Evolutionary conservation across 177 flowering plant genomes (phyloP), one percentile per base, ranked within the genome.

Genomic region (Telopea speciosissima): DNA sequence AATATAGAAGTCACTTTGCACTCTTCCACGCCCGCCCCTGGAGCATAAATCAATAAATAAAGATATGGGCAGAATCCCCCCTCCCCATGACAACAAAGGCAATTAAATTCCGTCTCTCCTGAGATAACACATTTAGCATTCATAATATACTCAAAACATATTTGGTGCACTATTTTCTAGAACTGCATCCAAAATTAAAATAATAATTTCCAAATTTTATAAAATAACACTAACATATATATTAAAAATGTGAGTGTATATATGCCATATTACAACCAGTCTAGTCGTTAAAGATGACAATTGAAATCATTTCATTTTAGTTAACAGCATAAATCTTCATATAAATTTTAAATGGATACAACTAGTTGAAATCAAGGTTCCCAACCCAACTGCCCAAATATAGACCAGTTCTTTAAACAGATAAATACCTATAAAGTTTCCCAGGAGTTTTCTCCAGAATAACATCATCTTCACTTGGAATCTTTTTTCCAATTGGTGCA

Each of bases 401-500:
- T n/a, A n/a, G n/a, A n/a, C n/a, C n/a, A n/a, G n/a, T n/a, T n/a
- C 40, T 33, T 5, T 7, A 33, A 12, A 45, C 54, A 1, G 54
- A 45, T 45, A 45, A 26, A 44, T 87, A 95, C 99, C 97, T 83
- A 75, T 83, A 90, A 23, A 96, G 91, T 74, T 81, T 85, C 65
- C 96, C 87, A 75, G 98, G 85, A 63, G 89, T 91, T 17, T 73
- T 77, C 79, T 91, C 98, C 24, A 90, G 85, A 72, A 83, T 69
- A 75, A 86, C 67, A 72, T 96, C 99, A 83, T 96, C 99, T 73
- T 96, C 99, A 77, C 82, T 82, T 45, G 79, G 74, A 74, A 79
- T 85, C 78, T 96, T 96, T 81, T 87, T 96, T 17, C 93, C 90
- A 72, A 96, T 93, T 68, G 99, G 99, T 72, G 99, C 99, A 88